Conservation (phyloP, 805 yeast species). For the Candida xyloterini region DNA sequence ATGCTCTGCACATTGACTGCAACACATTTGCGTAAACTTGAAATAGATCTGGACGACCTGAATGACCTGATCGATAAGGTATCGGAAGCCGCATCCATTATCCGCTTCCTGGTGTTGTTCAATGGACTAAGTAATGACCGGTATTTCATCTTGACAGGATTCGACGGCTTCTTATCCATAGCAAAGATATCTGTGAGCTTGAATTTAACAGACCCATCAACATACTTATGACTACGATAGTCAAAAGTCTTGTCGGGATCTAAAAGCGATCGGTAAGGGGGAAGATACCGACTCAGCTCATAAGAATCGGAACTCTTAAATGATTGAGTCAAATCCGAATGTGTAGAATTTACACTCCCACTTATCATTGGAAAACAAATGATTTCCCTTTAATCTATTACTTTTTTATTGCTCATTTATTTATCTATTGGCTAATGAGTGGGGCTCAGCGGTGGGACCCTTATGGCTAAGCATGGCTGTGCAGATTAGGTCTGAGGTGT, state of each 20-base stretch:
- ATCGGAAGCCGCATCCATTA: constrained; percentile 42
- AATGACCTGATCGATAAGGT: constrained; percentile 39
- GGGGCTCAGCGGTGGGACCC: constrained; percentile 13
- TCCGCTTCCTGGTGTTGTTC: constrained; percentile 25
- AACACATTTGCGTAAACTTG: constrained; percentile 9
- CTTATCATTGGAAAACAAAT: constrained; percentile 1
- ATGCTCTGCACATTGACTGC: constrained; percentile 12
- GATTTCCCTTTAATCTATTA: background rate
- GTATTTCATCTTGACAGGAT: constrained; percentile 44
- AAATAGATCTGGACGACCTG: constrained; percentile 27
- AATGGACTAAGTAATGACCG: constrained; percentile 41
- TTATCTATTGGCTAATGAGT: background rate
- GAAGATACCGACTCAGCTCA: constrained; percentile 35
- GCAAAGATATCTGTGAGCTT: constrained; percentile 13
- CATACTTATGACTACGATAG: constrained; percentile 43
- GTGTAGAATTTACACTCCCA: background rate
- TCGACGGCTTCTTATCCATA: constrained; percentile 12
- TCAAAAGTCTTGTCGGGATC: constrained; percentile 50
- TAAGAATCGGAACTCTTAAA: constrained; percentile 12
- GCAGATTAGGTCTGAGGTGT: background rate
- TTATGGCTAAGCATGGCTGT: constrained; percentile 4
- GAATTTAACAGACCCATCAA: constrained; percentile 25
- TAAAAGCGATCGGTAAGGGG: constrained; percentile 52
- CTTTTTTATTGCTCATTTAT: background rate
- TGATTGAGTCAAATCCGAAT: background rate